phyloP scores from a whole-genome alignment of 2,329 filamentous ascomycete species.

The Fusarium mexicanum region DNA sequence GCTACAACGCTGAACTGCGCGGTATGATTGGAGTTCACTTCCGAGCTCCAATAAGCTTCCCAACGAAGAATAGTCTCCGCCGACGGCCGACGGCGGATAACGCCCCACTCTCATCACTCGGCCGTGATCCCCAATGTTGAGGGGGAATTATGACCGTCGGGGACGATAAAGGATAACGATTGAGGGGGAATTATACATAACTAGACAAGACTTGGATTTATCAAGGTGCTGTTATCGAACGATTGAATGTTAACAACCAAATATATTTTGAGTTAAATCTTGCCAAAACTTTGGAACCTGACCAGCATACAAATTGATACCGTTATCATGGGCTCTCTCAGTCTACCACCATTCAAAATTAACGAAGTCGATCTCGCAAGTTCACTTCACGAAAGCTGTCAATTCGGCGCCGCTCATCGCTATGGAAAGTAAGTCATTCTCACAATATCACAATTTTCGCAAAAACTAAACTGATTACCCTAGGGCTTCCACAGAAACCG shows the following conservation, averaged over 20 bases:
- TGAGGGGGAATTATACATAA: not conserved
- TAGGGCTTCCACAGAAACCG: not conserved
- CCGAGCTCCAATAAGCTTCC: not conserved
- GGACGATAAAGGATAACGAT: not conserved
- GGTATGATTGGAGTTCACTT: not conserved
- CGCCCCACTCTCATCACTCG: not conserved
- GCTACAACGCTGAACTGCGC: rapidly evolving
- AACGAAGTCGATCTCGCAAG: not conserved
- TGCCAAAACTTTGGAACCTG: no score
- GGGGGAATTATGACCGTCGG: not conserved
- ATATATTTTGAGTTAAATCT: no score
- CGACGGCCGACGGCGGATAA: slow-evolving; percentile 6
- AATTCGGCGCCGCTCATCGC: slow-evolving; percentile 2
- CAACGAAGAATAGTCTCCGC: not conserved
- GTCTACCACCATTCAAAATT: not conserved
- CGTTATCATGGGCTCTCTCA: not conserved
- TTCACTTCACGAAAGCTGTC: not conserved
- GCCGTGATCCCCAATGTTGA: not conserved
- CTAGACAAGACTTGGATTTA: not conserved
- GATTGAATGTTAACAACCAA: rapidly evolving
- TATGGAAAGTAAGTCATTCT: not conserved
- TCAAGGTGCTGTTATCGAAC: not conserved
- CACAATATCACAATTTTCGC: rapidly evolving
- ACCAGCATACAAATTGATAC: no score
- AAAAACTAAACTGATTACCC: rapidly evolving